phyloP scores from a whole-genome alignment of 1,284 basidiomycete species.

The Termitomyces sp. region DNA sequence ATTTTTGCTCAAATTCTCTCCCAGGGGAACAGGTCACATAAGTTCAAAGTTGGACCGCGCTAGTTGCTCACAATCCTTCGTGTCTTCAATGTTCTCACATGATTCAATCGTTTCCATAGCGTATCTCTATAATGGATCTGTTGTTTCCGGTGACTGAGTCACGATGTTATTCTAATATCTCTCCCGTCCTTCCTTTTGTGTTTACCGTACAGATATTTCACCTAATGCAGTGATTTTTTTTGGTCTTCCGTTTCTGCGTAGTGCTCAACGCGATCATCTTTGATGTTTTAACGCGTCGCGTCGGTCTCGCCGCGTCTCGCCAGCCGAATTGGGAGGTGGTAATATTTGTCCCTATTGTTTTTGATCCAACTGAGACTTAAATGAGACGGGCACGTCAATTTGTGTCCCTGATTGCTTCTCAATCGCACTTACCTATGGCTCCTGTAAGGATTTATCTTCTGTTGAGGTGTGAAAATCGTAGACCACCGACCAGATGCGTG shows the following conservation, averaged over 20 bases:
- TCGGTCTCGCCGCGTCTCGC: neutral
- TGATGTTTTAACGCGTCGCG: neutral
- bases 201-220: neutral
- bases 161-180: neutral
- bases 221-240: neutral
- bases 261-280: neutral
- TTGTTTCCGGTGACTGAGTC: neutral
- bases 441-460: neutral
- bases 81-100: neutral
- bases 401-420: neutral
- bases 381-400: too few relatives aligned
- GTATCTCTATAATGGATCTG: neutral
- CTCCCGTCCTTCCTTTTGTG: neutral
- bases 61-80: neutral
- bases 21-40: conserved; percentile 25
- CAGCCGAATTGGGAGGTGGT: neutral
- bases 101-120: neutral
- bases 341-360: neutral
- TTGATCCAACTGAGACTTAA: neutral
- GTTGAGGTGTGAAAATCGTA: neutral
- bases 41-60: conserved; percentile 18
- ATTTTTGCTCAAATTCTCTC: neutral
- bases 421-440: neutral
- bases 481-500: neutral
- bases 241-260: neutral